Evolutionary conservation across 495 filamentous ascomycete genomes (phyloP).

Genomic region (Xylaria venustula): DNA sequence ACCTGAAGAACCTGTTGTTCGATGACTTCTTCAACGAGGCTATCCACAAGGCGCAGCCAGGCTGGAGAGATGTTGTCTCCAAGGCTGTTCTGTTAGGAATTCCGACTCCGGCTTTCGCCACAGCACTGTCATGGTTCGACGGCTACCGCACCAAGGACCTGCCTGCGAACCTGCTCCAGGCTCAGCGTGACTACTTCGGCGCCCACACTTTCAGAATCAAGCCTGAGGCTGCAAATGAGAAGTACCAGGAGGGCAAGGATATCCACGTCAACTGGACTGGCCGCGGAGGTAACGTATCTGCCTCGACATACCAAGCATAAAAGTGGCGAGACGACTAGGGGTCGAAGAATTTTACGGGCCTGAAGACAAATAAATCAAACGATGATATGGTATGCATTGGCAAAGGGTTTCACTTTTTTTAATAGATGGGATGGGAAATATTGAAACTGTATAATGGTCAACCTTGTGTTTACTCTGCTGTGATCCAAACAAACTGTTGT

Average conservation of each 20-base stretch:
- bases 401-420: constrained; percentile 10
- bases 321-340: neutral
- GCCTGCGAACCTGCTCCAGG: constrained; percentile 96
- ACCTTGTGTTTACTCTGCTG: neutral
- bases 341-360: constrained; percentile 7
- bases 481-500: neutral
- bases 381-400: constrained; percentile 10
- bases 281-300: constrained; percentile 91
- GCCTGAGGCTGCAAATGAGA: constrained; percentile 79
- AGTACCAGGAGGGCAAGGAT: constrained; percentile 82
- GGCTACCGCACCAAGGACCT: constrained; percentile 94
- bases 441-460: constrained; percentile 15
- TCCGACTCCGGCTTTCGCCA: constrained; percentile 92
- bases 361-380: constrained; percentile 23
- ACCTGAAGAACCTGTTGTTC: constrained; percentile 97
- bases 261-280: constrained; percentile 99
- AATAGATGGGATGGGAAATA: constrained; percentile 16
- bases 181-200: constrained; percentile 98
- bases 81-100: constrained; percentile 92
- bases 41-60: constrained; percentile 91
- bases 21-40: constrained; percentile 99
- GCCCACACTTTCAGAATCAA: constrained; percentile 99
- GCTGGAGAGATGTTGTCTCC: constrained; percentile 92
- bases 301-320: constrained; percentile 97
- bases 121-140: constrained; percentile 96